Conservation (phyloP, 345 rosid species). For the Erysimum cheiranthoides region DNA sequence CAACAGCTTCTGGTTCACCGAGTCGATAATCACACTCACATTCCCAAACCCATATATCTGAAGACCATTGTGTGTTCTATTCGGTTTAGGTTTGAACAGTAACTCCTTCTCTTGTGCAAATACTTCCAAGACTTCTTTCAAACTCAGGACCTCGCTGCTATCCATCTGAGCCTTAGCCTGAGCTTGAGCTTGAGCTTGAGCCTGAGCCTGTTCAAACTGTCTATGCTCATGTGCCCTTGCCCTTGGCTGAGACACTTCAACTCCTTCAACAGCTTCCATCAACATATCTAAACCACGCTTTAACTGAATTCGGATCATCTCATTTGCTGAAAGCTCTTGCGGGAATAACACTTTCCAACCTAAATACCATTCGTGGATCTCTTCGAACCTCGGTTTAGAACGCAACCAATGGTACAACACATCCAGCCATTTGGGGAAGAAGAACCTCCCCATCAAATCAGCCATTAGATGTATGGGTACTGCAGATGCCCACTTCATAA, state of each 20-base stretch:
- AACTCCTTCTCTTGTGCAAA: constrained; percentile 84
- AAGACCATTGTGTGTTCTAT: constrained; percentile 78
- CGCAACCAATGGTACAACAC: constrained; percentile 85
- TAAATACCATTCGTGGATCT: constrained; percentile 77
- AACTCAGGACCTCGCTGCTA: constrained; percentile 59
- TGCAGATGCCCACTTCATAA: constrained; percentile 81
- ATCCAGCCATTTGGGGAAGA: constrained; percentile 88
- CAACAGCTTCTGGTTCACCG: constrained; percentile 69
- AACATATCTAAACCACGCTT: constrained; percentile 79
- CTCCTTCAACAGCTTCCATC: constrained; percentile 74
- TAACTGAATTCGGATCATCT: constrained; percentile 75
- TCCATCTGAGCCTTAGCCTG: constrained; percentile 48
- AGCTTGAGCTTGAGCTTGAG: constrained; percentile 49
- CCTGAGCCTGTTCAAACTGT: constrained; percentile 66
- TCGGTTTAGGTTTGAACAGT: constrained; percentile 77
- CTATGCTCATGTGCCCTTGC: constrained; percentile 61
- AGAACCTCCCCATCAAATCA: constrained; percentile 83
- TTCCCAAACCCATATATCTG: constrained; percentile 92
- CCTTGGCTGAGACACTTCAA: constrained; percentile 75
- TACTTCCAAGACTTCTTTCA: constrained; percentile 85
- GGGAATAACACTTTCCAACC: constrained; percentile 90
- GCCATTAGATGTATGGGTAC: constrained; percentile 90
- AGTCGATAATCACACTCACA: constrained; percentile 69
- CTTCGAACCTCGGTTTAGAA: constrained; percentile 70
- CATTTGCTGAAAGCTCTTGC: constrained; percentile 78